Evolutionary conservation across 768 basidiomycete genomes (phyloP).

Genomic region (Suillus subaureus): DNA sequence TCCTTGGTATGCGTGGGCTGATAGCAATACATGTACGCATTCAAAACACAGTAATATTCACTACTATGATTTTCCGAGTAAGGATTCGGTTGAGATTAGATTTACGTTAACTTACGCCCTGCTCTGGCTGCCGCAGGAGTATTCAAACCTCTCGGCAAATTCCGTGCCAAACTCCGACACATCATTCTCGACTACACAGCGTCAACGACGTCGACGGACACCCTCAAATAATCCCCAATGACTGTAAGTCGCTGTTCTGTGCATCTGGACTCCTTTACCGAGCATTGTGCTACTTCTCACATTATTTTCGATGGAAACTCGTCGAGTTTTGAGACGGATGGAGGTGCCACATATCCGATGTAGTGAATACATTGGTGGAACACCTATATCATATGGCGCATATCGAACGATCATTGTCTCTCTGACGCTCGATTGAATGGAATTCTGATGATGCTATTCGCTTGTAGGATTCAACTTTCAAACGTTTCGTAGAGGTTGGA

Average conservation of each 20-base stretch:
- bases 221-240: not conserved
- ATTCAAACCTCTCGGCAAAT: not conserved
- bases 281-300: not conserved
- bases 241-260: slow-evolving; percentile 3
- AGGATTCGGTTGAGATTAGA: not conserved
- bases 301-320: not conserved
- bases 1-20: not conserved
- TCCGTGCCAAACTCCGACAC: slow-evolving; percentile 4
- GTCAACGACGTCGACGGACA: slow-evolving; percentile 1
- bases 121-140: too few relatives aligned
- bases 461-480: slow-evolving; percentile 80
- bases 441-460: not conserved
- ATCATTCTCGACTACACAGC: slow-evolving; percentile 1
- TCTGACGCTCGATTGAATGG: not conserved
- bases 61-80: not conserved
- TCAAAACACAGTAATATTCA: not conserved
- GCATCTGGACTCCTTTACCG: not conserved
- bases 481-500: slow-evolving; percentile 98
- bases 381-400: not conserved
- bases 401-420: not conserved
- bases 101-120: too few relatives aligned
- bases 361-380: not conserved
- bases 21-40: not conserved
- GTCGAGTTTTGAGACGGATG: slow-evolving; percentile 1
- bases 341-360: not conserved